Conservation (phyloP, 306 rosid genomes). For the Malus asiatica region DNA sequence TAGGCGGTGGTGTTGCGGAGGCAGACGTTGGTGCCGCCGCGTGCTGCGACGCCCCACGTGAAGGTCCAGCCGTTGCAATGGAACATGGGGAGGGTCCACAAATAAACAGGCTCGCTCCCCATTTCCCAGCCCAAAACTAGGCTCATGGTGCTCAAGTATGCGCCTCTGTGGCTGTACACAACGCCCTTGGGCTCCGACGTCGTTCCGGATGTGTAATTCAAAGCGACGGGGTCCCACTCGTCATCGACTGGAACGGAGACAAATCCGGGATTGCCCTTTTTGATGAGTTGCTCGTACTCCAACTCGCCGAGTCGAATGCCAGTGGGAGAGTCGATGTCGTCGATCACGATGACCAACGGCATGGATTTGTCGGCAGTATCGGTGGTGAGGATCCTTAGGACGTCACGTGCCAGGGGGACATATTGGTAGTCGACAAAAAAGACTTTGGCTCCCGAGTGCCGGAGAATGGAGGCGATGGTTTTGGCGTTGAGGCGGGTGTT, state of each 20-base stretch:
- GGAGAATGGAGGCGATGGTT: conserved; percentile 67
- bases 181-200: conserved; percentile 90
- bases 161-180: conserved; percentile 83
- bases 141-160: conserved; percentile 70
- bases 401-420: conserved; percentile 44
- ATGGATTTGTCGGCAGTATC: conserved; percentile 10
- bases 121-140: conserved; percentile 72
- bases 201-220: conserved; percentile 91
- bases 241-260: conserved; percentile 22
- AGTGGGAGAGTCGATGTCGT: conserved; percentile 66
- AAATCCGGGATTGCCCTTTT: conserved; percentile 33
- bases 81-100: conserved; percentile 93
- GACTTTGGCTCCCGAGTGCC: conserved; percentile 66
- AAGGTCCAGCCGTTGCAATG: conserved; percentile 98
- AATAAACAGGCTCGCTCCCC: conserved; percentile 62
- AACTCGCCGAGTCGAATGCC: conserved; percentile 59
- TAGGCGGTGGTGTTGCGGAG: conserved; percentile 45
- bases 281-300: conserved; percentile 65
- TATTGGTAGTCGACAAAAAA: conserved; percentile 72
- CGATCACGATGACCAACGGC: conserved; percentile 69
- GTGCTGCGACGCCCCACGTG: conserved; percentile 90
- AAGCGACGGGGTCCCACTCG: conserved; percentile 69
- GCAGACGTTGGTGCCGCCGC: conserved; percentile 82
- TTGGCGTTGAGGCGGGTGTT: conserved; percentile 67
- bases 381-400: conserved; percentile 35